Evolutionary conservation across 768 basidiomycete genomes (phyloP).

Genomic region (Boletellus sp.): DNA sequence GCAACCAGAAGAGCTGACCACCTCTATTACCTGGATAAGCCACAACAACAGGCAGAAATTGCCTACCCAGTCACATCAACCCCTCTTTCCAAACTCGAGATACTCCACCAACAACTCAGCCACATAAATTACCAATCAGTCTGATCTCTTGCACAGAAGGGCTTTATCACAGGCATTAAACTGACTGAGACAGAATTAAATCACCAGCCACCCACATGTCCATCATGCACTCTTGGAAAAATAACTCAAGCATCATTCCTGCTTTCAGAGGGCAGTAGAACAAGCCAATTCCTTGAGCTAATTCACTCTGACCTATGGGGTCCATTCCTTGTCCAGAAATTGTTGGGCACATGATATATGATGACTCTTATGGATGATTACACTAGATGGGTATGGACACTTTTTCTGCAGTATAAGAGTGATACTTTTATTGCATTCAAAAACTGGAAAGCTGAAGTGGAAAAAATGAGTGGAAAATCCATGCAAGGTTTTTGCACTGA

Average conservation of each 20-base stretch:
- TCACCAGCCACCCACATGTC: not conserved
- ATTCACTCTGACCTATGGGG: not conserved
- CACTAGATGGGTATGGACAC: not conserved
- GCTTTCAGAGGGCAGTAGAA: not conserved
- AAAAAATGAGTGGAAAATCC: not conserved
- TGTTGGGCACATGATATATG: not conserved
- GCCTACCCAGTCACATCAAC: not conserved
- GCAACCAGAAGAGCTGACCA: too few relatives aligned
- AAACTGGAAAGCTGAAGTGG: not conserved
- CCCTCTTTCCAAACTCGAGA: not conserved
- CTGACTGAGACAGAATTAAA: not conserved
- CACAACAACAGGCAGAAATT: not conserved
- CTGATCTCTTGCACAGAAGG: not conserved
- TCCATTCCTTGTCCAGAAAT: not conserved
- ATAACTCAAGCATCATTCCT: not conserved
- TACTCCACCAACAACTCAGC: not conserved
- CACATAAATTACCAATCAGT: not conserved
- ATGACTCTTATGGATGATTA: not conserved
- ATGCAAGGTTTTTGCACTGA: not conserved
- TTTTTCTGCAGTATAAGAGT: not conserved
- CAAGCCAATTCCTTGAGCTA: not conserved
- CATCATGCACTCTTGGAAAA: not conserved
- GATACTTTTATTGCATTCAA: not conserved
- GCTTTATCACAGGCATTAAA: not conserved
- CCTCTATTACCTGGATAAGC: not conserved